phyloP scores from a whole-genome alignment of 768 basidiomycete genomes.

The Podaxis rugospora region DNA sequence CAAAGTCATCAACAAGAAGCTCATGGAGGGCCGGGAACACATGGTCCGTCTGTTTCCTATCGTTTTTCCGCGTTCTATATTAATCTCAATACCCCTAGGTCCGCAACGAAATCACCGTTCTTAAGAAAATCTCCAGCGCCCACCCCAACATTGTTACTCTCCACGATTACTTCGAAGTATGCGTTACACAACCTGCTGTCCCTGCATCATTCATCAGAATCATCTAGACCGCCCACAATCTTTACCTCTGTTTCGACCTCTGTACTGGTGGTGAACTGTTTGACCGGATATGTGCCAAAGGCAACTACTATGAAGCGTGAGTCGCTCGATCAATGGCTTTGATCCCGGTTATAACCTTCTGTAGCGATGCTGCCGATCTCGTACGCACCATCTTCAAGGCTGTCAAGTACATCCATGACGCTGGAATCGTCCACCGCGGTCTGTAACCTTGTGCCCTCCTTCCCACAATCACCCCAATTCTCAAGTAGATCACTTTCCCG shows the following conservation, averaged over 20 bases:
- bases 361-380: slow-evolving; percentile 84
- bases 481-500: neutral
- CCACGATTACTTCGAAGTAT: slow-evolving; percentile 93
- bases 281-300: slow-evolving; percentile 96
- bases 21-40: slow-evolving; percentile 96
- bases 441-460: slow-evolving; percentile 13
- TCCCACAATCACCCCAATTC: neutral
- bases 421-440: slow-evolving; percentile 93
- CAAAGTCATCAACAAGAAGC: slow-evolving; percentile 99
- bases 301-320: slow-evolving; percentile 93
- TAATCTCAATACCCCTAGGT: slow-evolving; percentile 46
- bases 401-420: slow-evolving; percentile 87
- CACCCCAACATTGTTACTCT: slow-evolving; percentile 89
- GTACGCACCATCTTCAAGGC: slow-evolving; percentile 83
- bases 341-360: slow-evolving; percentile 1
- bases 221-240: slow-evolving; percentile 78
- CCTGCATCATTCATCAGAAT: neutral
- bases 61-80: neutral
- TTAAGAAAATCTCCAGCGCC: slow-evolving; percentile 91
- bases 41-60: slow-evolving; percentile 60
- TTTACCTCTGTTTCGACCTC: slow-evolving; percentile 93
- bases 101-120: slow-evolving; percentile 93
- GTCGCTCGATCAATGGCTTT: slow-evolving; percentile 17
- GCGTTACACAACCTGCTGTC: slow-evolving; percentile 12
- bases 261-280: slow-evolving; percentile 99